A percentile compares a stretch with the other conserved stretches of the same genome.
These are phyloP conservation scores for Aspergillus sp. DNA, from an alignment of 2,329 filamentous ascomycete genomes.

Conservation along the genomic window DNA sequence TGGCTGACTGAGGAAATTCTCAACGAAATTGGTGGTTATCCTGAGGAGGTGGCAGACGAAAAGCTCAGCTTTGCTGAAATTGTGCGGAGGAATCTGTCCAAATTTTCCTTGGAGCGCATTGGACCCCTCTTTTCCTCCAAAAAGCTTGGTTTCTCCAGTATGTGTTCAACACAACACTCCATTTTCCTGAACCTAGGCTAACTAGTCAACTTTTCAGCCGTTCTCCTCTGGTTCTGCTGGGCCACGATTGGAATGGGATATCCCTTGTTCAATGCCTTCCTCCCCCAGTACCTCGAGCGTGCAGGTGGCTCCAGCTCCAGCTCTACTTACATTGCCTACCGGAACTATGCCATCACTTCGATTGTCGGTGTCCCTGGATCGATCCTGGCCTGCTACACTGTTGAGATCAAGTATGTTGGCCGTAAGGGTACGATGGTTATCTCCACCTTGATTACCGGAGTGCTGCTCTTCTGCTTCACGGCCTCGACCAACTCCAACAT, in stretches of 20 bases:
- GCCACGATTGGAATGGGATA: conserved; percentile 82
- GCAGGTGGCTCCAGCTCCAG: conserved; percentile 46
- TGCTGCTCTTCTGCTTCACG: conserved; percentile 59
- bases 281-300: conserved; percentile 79
- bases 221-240: conserved; percentile 75
- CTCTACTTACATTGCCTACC: conserved; percentile 57
- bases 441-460: conserved; percentile 53
- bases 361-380: conserved; percentile 76
- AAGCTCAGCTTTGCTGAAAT: conserved; percentile 51
- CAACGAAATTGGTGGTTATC: conserved; percentile 56
- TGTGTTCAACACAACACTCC: conserved; percentile 48
- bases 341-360: conserved; percentile 80
- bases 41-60: conserved; percentile 42
- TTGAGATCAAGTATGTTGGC: conserved; percentile 66
- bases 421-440: conserved; percentile 60
- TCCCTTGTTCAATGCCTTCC: conserved; percentile 84
- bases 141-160: conserved; percentile 52
- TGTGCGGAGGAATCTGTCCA: conserved; percentile 60
- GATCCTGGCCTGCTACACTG: conserved; percentile 71
- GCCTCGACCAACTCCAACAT: conserved; percentile 49
- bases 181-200: conserved; percentile 46
- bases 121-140: conserved; percentile 60
- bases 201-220: conserved; percentile 30
- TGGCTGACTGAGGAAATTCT: conserved; percentile 73
- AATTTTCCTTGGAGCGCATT: conserved; percentile 69